Percentiles rank a stretch among this genome's conserved stretches.
phyloP scores from a whole-genome alignment of 2,329 filamentous ascomycete species.

The Pestalotiopsis sp. region DNA sequence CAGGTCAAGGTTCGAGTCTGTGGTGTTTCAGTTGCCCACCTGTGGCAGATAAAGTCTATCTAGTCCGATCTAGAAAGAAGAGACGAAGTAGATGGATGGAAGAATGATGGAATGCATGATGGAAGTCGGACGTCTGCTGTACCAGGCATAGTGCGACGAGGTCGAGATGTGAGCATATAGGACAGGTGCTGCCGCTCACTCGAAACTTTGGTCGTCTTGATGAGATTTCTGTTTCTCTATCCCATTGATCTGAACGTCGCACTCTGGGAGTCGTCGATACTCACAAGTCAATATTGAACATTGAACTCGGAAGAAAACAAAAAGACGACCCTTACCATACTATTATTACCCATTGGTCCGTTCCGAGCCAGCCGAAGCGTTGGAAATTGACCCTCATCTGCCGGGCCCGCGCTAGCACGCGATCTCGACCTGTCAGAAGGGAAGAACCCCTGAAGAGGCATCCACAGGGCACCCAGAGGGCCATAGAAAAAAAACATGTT shows the following conservation, averaged over 20 bases:
- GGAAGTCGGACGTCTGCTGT: not conserved
- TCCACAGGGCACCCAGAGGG: not conserved
- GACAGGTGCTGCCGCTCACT: not conserved
- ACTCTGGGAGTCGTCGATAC: not conserved
- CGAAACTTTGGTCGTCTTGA: not conserved
- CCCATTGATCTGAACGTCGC: no score
- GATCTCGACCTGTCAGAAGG: slow-evolving; percentile 3
- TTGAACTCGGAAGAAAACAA: not conserved
- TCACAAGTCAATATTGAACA: not conserved
- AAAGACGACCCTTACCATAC: slow-evolving; percentile 2
- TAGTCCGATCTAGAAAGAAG: slow-evolving; percentile 5
- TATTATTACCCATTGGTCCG: not conserved
- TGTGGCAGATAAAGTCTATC: slow-evolving; percentile 10
- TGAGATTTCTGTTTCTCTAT: no score
- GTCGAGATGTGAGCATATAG: not conserved
- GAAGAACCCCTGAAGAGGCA: not conserved
- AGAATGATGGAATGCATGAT: slow-evolving; percentile 9
- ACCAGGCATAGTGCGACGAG: not conserved
- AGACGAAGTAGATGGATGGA: slow-evolving; percentile 2
- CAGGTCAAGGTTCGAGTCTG: slow-evolving; percentile 2
- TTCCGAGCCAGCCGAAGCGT: not conserved
- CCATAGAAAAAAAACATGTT: not conserved
- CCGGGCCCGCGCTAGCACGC: slow-evolving; percentile 4
- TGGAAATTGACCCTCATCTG: slow-evolving; percentile 8
- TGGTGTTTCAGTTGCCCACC: slow-evolving; percentile 10